phyloP scores from a whole-genome alignment of 2,329 filamentous ascomycete genomes.

The Sporothrix protearum region DNA sequence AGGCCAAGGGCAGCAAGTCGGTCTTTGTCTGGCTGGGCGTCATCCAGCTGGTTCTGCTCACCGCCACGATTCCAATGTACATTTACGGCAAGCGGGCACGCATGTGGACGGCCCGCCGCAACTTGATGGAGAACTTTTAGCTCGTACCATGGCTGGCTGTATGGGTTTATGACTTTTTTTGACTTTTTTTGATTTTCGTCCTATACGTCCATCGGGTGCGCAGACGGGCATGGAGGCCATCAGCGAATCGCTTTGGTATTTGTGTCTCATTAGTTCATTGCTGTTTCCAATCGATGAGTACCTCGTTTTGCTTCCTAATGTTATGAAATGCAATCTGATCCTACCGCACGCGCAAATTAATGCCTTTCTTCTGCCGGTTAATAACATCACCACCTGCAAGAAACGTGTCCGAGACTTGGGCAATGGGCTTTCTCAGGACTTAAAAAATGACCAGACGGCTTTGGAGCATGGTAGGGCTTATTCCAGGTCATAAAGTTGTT shows the following conservation, averaged over 20 bases:
- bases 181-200: too few species aligned
- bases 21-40: conserved; percentile 82
- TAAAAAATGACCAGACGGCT: too few species aligned
- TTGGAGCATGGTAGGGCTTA: background rate
- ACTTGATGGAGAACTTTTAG: conserved; percentile 34
- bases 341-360: too few species aligned
- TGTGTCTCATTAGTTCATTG: too few species aligned
- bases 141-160: too few species aligned
- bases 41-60: conserved; percentile 73
- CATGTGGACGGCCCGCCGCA: conserved; percentile 90
- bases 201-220: too few species aligned
- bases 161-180: too few species aligned
- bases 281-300: too few species aligned
- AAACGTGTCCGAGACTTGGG: background rate
- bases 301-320: too few species aligned
- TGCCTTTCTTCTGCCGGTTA: background rate
- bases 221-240: too few species aligned
- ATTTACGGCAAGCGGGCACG: conserved; percentile 85
- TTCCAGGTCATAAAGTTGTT: background rate
- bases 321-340: too few species aligned
- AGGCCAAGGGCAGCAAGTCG: conserved; percentile 66
- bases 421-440: background rate
- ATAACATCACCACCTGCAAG: background rate
- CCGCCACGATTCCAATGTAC: conserved; percentile 84
- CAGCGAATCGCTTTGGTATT: too few species aligned